These are phyloP conservation scores for Candida oleophila DNA, from an alignment of 805 yeast species.

Conservation along the genomic window DNA sequence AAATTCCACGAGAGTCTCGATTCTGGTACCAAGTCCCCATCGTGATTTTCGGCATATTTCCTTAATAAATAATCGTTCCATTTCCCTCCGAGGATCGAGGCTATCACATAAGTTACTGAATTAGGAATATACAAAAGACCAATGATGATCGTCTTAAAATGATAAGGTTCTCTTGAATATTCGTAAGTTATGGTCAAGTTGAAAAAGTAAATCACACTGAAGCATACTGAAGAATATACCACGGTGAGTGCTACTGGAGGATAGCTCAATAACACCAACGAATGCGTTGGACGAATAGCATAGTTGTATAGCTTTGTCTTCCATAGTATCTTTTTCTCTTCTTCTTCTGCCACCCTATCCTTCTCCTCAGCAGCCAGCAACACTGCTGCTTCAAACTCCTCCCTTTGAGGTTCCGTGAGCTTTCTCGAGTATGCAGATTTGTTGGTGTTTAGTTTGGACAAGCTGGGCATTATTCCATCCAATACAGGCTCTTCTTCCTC, in stretches of 20 bases:
- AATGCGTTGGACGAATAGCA: constrained; percentile 57
- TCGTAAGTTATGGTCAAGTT: constrained; percentile 70
- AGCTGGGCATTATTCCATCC: constrained; percentile 40
- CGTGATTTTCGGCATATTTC: constrained; percentile 50
- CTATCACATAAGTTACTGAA: constrained; percentile 71
- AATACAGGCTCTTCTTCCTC: constrained; percentile 28
- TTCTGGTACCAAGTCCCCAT: constrained; percentile 73
- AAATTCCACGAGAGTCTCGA: constrained; percentile 77
- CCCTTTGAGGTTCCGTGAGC: constrained; percentile 18
- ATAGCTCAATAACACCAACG: constrained; percentile 58
- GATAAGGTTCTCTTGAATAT: constrained; percentile 66
- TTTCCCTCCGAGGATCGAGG: constrained; percentile 77
- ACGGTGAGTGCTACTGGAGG: constrained; percentile 76
- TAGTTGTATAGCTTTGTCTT: constrained; percentile 43
- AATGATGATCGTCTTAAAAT: constrained; percentile 60
- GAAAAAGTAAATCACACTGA: constrained; percentile 67
- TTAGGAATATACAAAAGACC: constrained; percentile 84
- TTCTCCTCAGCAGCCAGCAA: constrained; percentile 13
- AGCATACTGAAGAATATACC: constrained; percentile 66
- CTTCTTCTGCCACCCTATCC: constrained; percentile 12
- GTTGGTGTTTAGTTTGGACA: constrained; percentile 37
- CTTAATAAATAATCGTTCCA: constrained; percentile 69
- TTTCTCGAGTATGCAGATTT: constrained; percentile 29
- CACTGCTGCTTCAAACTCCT: constrained; percentile 3
- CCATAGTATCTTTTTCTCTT: constrained; percentile 12